Percentiles rank a stretch among this genome's conserved stretches.
phyloP scores from a whole-genome alignment of 257 asterid genomes.

The Asclepias syriaca region DNA sequence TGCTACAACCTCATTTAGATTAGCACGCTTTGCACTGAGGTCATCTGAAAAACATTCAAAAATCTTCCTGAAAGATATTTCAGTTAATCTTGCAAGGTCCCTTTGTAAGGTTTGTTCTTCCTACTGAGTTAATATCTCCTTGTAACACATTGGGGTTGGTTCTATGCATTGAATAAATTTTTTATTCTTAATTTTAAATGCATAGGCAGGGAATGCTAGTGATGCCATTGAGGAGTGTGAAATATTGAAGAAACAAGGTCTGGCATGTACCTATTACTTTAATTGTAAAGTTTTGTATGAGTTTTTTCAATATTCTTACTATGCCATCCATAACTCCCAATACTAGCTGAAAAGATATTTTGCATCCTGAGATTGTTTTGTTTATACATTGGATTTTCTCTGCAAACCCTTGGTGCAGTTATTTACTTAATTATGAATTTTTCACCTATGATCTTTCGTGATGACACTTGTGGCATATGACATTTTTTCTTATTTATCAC shows the following conservation, averaged over 20 bases:
- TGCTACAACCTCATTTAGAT: slow-evolving; percentile 76
- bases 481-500: neutral
- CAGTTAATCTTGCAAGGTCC: slow-evolving; percentile 79
- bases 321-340: neutral
- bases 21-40: slow-evolving; percentile 61
- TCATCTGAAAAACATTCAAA: slow-evolving; percentile 40
- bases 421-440: neutral
- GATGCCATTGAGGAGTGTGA: slow-evolving; percentile 82
- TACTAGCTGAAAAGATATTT: neutral
- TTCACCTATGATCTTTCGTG: neutral
- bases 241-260: slow-evolving; percentile 63
- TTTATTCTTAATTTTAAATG: slow-evolving; percentile 15
- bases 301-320: neutral
- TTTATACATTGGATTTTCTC: neutral
- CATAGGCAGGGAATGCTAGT: slow-evolving; percentile 66
- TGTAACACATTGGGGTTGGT: neutral
- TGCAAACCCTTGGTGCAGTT: neutral
- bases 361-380: neutral
- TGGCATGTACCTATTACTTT: slow-evolving; percentile 16
- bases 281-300: neutral
- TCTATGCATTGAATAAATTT: neutral
- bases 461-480: neutral
- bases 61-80: slow-evolving; percentile 44
- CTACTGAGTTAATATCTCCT: neutral
- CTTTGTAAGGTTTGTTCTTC: slow-evolving; percentile 58